These are phyloP conservation scores for Aspergillus sclerotialis DNA, from an alignment of 2,329 filamentous ascomycete genomes.

Conservation along the genomic window DNA sequence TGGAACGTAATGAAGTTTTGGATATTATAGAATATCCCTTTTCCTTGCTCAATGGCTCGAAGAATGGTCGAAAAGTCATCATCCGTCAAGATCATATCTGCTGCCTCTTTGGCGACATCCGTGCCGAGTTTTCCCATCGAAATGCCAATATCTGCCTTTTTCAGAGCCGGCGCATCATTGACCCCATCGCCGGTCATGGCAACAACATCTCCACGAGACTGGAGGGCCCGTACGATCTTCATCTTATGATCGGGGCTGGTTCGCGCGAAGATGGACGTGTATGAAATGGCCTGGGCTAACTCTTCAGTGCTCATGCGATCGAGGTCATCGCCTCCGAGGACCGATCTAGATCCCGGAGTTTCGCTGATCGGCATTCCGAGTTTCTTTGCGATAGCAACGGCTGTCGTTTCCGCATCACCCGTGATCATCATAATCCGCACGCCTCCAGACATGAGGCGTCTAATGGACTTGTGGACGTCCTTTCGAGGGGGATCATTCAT, in stretches of 20 bases:
- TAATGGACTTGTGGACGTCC: conserved; percentile 82
- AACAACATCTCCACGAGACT: conserved; percentile 89
- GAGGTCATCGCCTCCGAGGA: conserved; percentile 85
- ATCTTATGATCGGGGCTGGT: conserved; percentile 97
- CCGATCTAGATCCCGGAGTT: conserved; percentile 51
- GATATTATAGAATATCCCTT: conserved; percentile 99
- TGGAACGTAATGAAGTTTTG: conserved; percentile 99
- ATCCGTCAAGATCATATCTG: conserved; percentile 81
- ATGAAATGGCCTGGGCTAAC: conserved; percentile 74
- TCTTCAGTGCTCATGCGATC: conserved; percentile 84
- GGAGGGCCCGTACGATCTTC: conserved; percentile 88
- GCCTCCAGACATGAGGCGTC: conserved; percentile 82
- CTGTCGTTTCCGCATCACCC: conserved; percentile 90
- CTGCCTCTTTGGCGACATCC: conserved; percentile 92
- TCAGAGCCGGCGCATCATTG: conserved; percentile 92
- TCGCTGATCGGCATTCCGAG: conserved; percentile 81
- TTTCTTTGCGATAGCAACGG: conserved; percentile 85
- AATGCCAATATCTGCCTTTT: conserved; percentile 96
- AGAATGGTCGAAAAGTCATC: conserved; percentile 90
- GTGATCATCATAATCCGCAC: conserved; percentile 99
- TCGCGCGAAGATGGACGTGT: conserved; percentile 89
- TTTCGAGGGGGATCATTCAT: conserved; percentile 96
- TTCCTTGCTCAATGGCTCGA: conserved; percentile 94
- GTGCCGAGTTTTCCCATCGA: conserved; percentile 94
- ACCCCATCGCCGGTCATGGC: conserved; percentile 99